Evolutionary conservation across 768 basidiomycete species (phyloP).

Genomic region (Boletellus ananas): DNA sequence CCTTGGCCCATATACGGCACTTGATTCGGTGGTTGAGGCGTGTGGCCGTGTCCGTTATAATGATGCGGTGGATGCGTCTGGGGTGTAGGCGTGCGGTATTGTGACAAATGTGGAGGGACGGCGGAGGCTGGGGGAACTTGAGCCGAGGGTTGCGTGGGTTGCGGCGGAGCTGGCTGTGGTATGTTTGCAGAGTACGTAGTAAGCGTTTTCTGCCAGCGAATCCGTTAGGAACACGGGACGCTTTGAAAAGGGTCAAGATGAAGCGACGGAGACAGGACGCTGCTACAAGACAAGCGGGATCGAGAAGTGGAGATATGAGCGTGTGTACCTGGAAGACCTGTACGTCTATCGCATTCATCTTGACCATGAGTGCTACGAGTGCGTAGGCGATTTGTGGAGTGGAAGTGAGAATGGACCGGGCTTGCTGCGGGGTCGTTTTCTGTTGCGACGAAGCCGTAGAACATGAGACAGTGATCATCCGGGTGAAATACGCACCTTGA

Average conservation of each 20-base stretch:
- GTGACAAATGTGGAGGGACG: constrained; percentile 42
- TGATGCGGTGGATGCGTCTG: constrained; percentile 28
- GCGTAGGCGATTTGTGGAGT: constrained; percentile 78
- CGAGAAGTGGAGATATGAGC: neutral
- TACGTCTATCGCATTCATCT: constrained; percentile 68
- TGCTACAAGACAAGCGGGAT: neutral
- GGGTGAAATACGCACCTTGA: constrained; percentile 44
- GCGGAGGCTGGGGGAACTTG: constrained; percentile 35
- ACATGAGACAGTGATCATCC: neutral
- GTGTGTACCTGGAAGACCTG: constrained; percentile 67
- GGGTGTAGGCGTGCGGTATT: constrained; percentile 36
- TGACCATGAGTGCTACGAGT: constrained; percentile 73
- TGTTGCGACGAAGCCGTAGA: constrained; percentile 24
- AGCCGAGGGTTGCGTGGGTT: constrained; percentile 23
- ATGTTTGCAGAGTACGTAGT: constrained; percentile 43
- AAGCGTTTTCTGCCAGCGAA: constrained; percentile 51
- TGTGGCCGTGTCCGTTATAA: constrained; percentile 27
- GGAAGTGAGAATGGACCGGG: constrained; percentile 61
- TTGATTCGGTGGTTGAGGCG: constrained; percentile 24
- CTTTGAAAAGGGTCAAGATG: neutral
- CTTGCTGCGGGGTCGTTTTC: constrained; percentile 74
- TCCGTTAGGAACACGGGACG: constrained; percentile 4
- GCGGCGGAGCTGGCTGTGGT: constrained; percentile 14
- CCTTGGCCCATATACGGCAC: constrained; percentile 16
- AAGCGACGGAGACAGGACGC: neutral